Evolutionary conservation across 306 rosid species (phyloP).

Genomic region (Gynostemma pentaphyllum): DNA sequence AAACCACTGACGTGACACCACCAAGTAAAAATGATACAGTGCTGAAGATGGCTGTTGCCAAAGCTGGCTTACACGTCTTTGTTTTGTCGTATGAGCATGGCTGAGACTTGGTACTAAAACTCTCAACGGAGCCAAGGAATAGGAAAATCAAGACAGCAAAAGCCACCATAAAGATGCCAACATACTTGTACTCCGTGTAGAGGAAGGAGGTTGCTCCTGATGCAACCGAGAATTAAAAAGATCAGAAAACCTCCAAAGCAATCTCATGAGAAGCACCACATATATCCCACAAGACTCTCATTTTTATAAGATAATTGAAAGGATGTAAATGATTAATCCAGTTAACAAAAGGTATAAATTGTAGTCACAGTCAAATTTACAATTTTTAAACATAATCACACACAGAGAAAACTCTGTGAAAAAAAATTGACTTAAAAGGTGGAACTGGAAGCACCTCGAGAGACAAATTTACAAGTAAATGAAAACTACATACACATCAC

Average conservation of each 20-base stretch:
- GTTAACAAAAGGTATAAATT: too few species aligned
- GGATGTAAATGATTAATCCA: too few species aligned
- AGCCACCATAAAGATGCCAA: constrained; percentile 72
- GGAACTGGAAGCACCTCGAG: too few species aligned
- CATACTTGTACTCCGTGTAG: constrained; percentile 71
- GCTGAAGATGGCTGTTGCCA: constrained; percentile 78
- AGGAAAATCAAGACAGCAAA: constrained; percentile 78
- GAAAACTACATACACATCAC: neutral
- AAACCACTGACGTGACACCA: constrained; percentile 65
- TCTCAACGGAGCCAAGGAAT: constrained; percentile 94
- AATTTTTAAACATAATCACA: neutral
- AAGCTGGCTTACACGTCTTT: constrained; percentile 75
- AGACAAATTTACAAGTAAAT: too few species aligned
- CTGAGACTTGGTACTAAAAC: constrained; percentile 67
- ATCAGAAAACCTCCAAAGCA: constrained; percentile 15
- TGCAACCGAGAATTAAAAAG: constrained; percentile 12
- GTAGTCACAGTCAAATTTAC: neutral
- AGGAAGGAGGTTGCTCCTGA: constrained; percentile 95
- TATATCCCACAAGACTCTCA: neutral
- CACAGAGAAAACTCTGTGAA: too few species aligned
- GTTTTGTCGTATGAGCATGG: constrained; percentile 53
- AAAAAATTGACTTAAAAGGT: too few species aligned
- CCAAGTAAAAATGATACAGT: constrained; percentile 77
- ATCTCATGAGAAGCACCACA: neutral
- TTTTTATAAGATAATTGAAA: neutral